Evolutionary conservation across 768 basidiomycete species (phyloP), one percentile per base, ranked within the genome.

Genomic region (Omphalotus guepiniiformis): DNA sequence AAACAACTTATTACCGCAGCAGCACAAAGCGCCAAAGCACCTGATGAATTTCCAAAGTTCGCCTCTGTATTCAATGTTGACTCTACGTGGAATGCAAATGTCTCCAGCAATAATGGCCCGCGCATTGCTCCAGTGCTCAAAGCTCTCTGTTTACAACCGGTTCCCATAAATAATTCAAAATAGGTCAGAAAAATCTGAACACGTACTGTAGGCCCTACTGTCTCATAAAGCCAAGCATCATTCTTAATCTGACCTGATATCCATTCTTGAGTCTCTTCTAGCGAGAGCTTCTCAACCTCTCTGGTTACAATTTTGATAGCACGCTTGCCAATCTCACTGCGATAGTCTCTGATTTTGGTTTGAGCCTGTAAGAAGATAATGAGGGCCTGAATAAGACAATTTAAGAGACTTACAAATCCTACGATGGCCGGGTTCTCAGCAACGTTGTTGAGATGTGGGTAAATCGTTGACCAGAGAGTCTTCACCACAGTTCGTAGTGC

Each of bases 361-460:
- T 42, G 42, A 7, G 42, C 49, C 49, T 50, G 21, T 11, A 42
- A 22, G n/a, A 49, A 11, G 4, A 15, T 18, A 43, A 12, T 11
- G 28, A 6, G 11, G 13, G 21, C 15, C 15, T 27, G 23, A 1
- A 22, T 6, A 27, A 38, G 12, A 7, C 9, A n/a, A n/a, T 6
- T 16, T n/a, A 27, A n/a, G n/a, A 29, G 3, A 38, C 42, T 23
- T 19, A 50, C 42, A 2, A 34, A 6, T 15, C 32, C 42, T 16
- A 37, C 13, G 27, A 50, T 44, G 3, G 41, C 49, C 11, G 49
- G 49, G 15, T 50, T 41, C 6, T 45, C 42, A 5, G 25, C 23
- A 36, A n/a, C 28, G 15, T 49, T 6, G 16, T 4, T 2, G 15
- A 27, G 9, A 43, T 15, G 16, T 30, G 28, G n/a, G 4, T n/a